Percentiles rank a stretch among this genome's conserved stretches.
phyloP scores from a whole-genome alignment of 1,284 basidiomycete species.

The Amylostereum chailletii region DNA sequence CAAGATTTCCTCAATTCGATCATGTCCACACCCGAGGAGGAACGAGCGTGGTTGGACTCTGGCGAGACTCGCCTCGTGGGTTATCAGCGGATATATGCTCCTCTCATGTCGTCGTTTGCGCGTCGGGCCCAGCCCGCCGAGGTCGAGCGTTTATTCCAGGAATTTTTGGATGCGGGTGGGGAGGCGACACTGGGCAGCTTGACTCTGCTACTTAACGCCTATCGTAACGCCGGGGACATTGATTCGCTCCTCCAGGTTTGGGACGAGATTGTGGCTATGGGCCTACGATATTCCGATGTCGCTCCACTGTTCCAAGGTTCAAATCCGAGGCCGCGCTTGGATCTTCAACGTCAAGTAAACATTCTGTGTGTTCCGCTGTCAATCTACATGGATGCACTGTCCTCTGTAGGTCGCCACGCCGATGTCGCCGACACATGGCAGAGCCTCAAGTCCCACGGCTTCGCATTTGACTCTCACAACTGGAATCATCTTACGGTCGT shows the following conservation, averaged over 20 bases:
- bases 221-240: constrained; percentile 55
- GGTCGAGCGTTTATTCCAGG: constrained; percentile 50
- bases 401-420: constrained; percentile 51
- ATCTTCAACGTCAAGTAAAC: constrained; percentile 34
- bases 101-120: constrained; percentile 56
- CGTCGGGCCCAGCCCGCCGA: constrained; percentile 37
- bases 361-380: constrained; percentile 76
- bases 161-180: constrained; percentile 47
- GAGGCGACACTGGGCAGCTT: constrained; percentile 53
- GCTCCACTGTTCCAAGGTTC: constrained; percentile 22
- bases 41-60: constrained; percentile 30
- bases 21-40: constrained; percentile 23
- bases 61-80: constrained; percentile 31
- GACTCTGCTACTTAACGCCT: constrained; percentile 67
- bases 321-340: constrained; percentile 3
- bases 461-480: constrained; percentile 84
- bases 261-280: constrained; percentile 59
- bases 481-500: constrained; percentile 85
- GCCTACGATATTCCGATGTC: constrained; percentile 30
- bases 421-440: constrained; percentile 69
- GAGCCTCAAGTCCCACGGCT: constrained; percentile 55
- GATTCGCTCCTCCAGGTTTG: constrained; percentile 58
- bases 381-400: constrained; percentile 76
- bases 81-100: constrained; percentile 51
- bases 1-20: constrained; percentile 54